Percentiles rank a stretch among this genome's conserved stretches.
Evolutionary conservation across 2,329 filamentous ascomycete species (phyloP).

Genomic region (Apiospora saccharicola): DNA sequence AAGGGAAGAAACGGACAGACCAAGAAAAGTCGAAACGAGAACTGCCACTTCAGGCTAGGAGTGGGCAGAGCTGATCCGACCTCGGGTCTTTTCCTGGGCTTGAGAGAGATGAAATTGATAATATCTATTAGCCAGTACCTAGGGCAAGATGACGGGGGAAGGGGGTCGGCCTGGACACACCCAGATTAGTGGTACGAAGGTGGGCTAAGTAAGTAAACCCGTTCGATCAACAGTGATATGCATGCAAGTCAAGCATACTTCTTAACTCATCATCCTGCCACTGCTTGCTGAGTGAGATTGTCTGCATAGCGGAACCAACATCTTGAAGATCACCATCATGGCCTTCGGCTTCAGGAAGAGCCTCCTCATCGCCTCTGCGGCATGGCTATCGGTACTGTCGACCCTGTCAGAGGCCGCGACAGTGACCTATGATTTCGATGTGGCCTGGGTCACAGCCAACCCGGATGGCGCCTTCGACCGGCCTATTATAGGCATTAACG

Average conservation of each 20-base stretch:
- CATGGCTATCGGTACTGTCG: constrained; percentile 29
- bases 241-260: constrained; percentile 1
- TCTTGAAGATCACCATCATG: constrained; percentile 8
- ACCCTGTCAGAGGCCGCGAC: constrained; percentile 50
- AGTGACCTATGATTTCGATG: constrained; percentile 70
- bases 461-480: constrained; percentile 73
- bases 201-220: not conserved
- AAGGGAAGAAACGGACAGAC: not conserved
- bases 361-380: constrained; percentile 26
- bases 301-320: not conserved
- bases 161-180: not conserved
- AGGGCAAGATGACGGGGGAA: not conserved
- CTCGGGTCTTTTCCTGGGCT: not conserved
- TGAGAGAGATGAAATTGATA: constrained; percentile 11
- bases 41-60: not conserved
- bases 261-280: constrained; percentile 2
- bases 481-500: constrained; percentile 79
- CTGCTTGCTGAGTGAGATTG: not conserved
- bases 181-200: not conserved
- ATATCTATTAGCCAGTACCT: not conserved
- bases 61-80: not conserved
- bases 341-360: not conserved
- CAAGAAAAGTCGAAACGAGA: not conserved
- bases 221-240: not conserved
- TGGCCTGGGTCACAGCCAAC: constrained; percentile 75